Conservation (phyloP, 1,284 basidiomycete species). For the Dichomitus squalens region DNA sequence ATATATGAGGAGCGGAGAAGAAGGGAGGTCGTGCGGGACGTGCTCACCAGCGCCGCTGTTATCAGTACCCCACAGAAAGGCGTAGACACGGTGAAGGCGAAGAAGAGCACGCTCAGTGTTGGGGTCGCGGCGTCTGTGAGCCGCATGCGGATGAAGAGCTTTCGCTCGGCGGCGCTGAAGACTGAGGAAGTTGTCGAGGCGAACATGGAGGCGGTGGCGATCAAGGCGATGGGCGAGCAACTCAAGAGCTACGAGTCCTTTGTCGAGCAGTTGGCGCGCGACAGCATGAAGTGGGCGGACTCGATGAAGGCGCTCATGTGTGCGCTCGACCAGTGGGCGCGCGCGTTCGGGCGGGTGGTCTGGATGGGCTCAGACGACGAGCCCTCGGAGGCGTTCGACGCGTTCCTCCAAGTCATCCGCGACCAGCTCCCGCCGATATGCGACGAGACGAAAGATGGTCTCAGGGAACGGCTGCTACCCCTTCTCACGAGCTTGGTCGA, state of each 20-base stretch:
- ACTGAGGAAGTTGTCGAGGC: constrained; percentile 39
- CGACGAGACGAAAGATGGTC: constrained; percentile 43
- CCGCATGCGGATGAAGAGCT: constrained; percentile 60
- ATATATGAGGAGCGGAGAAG: constrained; percentile 88
- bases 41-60: constrained; percentile 41
- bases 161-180: constrained; percentile 34
- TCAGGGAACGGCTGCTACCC: constrained; percentile 56
- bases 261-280: constrained; percentile 59
- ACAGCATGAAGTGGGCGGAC: constrained; percentile 61
- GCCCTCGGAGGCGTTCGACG: constrained; percentile 69
- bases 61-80: constrained; percentile 20
- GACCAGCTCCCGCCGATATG: constrained; percentile 55
- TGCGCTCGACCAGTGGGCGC: constrained; percentile 60
- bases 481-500: constrained; percentile 56
- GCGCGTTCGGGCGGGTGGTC: constrained; percentile 66
- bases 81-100: constrained; percentile 40
- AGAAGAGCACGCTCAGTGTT: constrained; percentile 36
- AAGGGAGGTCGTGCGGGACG: constrained; percentile 82
- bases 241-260: constrained; percentile 50
- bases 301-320: constrained; percentile 47
- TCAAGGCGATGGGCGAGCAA: constrained; percentile 56
- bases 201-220: constrained; percentile 54
- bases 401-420: constrained; percentile 64
- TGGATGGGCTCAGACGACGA: constrained; percentile 54
- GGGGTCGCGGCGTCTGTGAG: constrained; percentile 58